Base-by-base conservation (phyloP, 169 alveolate species). In the Plasmodium yoelii region DNA sequence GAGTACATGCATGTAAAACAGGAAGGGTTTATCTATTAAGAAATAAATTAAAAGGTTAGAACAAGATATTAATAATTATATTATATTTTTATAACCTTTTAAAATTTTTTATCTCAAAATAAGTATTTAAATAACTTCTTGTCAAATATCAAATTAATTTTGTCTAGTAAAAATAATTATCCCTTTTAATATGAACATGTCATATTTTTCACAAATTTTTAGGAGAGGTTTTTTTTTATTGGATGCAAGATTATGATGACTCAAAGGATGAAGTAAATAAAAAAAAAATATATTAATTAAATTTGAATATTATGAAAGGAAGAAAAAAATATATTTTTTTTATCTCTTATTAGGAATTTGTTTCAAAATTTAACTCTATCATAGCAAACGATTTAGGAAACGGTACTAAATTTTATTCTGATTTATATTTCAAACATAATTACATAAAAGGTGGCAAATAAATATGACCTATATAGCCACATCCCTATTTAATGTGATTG, bases 161-260 rank as follows among this genome's bases (percentile, higher is more conserved):
- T 49, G 13, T 4, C 6, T 7, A 49, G 19, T 49, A 49, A 10
- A 49, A 28, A 28, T 28, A 28, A 2, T 1, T 3, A 28, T 3
- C 2, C 2, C 2, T 3, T 28, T 28, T 1, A 28, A 28, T 28
- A 28, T 28, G 39, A 28, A 3, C 2, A 28, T 28, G 39, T 28
- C 2, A 28, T 28, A 28, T 28, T 28, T 34, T 34, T 34, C 42
- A 34, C 0, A 34, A 34, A 3, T 34, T 3, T 3, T 34, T 9
- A 84, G 91, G 74, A 15, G 87, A 68, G 53, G 28, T 69, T 5
- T 70, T 68, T 0, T 84, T 69, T 69, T 84, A 69, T 39, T 84
- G 91, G 91, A 84, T 84, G 91, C 91, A 84, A 28, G 91, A 84
- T 55, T 68, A 28, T 57, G 91, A 84, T 9, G 91, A 84, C 7